Base-by-base conservation (phyloP, 768 basidiomycete species). In the Lentinula guzmanii region DNA sequence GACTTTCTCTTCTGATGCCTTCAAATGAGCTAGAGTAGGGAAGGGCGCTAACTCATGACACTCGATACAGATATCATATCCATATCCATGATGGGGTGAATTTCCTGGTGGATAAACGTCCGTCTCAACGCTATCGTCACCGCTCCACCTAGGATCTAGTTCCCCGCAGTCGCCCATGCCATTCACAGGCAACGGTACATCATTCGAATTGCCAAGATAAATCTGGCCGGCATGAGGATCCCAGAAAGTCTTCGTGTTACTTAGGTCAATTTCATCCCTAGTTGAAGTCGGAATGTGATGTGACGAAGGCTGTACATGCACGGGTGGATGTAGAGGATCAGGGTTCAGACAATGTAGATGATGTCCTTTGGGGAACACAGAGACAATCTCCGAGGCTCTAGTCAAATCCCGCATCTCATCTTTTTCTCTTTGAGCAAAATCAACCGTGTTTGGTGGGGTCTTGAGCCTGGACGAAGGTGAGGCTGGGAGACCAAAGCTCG, bases 341-440 rank as follows among this genome's bases (percentile, higher is more conserved):
- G 18, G 55, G n/a, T 16, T 42, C 31, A 31, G 59, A 39, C 39
- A 51, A n/a, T 45, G 9, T 33, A 60, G 42, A 18, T 52, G 35
- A 56, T 62, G 55, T 1, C 62, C 46, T 16, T 66, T 21, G 5
- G 73, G 75, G 46, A 75, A 74, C 0, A 84, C 65, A 43, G 79
- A 79, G 65, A 89, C 76, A 58, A 95, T 93, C 75, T 92, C 90
- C 21, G 84, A 87, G 6, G 92, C 90, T 62, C 85, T 81, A 0
- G 94, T 96, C 59, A 95, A 76, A 68, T 91, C 89, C 11, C 89
- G 78, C 91, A 95, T 95, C 76, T 95, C 94, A 63, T 92, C 90
- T 72, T 85, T 85, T 75, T 96, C 93, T 37, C 91, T 80, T 68
- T 86, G 82, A 13, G 90, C 86, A 71, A 95, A 93, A 70, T 92